These are phyloP conservation scores for Spatholobus suberectus DNA, from an alignment of 306 rosid genomes.

Conservation along the genomic window DNA sequence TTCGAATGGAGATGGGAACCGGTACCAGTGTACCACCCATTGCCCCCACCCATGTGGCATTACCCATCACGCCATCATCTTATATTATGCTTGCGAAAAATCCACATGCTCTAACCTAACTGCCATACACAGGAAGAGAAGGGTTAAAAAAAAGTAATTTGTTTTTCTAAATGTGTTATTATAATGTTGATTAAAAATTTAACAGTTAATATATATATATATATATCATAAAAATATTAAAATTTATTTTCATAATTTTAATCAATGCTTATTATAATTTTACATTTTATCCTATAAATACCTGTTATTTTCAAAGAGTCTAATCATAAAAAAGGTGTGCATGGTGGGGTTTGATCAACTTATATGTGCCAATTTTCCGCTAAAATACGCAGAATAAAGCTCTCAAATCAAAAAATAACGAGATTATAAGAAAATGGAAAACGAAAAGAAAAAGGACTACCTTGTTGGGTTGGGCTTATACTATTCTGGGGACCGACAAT, in stretches of 20 bases:
- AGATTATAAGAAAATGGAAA: background rate
- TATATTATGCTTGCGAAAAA: background rate
- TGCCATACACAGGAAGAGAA: background rate
- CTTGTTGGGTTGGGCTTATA: background rate
- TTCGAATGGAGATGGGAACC: slow-evolving; percentile 16
- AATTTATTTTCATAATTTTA: background rate
- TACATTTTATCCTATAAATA: background rate
- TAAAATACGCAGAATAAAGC: background rate
- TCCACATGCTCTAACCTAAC: background rate
- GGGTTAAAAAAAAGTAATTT: background rate
- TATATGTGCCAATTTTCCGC: background rate
- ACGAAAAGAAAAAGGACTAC: background rate
- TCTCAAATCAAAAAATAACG: background rate
- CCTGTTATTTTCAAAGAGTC: background rate
- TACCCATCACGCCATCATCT: slow-evolving; percentile 2
- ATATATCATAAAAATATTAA: background rate
- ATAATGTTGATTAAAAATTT: background rate
- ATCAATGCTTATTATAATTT: background rate
- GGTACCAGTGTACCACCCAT: background rate
- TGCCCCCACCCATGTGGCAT: slow-evolving; percentile 56
- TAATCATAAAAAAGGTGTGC: background rate
- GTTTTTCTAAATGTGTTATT: background rate
- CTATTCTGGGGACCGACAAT: background rate
- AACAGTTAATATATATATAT: no score
- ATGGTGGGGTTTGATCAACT: background rate